Percentiles rank a stretch among this genome's conserved stretches.
Evolutionary conservation across 768 basidiomycete species (phyloP).

Genomic region (Mycena metata): DNA sequence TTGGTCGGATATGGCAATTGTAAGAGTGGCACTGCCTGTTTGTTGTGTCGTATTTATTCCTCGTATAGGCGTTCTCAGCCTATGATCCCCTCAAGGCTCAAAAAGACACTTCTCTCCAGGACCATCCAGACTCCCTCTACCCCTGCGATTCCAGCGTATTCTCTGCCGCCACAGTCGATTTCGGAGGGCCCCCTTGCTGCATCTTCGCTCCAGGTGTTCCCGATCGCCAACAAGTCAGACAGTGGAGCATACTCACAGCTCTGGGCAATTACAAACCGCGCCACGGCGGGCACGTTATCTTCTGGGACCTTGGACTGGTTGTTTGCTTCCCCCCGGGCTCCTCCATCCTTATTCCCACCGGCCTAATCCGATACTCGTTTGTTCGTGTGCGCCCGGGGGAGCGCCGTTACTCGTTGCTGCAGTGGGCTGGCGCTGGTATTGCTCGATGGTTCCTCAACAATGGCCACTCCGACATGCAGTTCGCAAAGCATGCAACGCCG

Average conservation of each 20-base stretch:
- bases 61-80: too few relatives aligned
- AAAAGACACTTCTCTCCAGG: background rate
- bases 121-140: background rate
- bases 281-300: conserved; percentile 3
- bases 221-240: background rate
- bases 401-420: background rate
- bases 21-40: background rate
- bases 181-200: background rate
- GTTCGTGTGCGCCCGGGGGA: background rate
- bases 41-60: background rate
- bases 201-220: background rate
- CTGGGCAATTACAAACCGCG: background rate
- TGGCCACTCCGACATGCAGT: background rate
- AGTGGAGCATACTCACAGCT: background rate
- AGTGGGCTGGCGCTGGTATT: background rate
- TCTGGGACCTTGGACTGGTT: conserved; percentile 8
- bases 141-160: background rate
- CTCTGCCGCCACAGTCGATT: conserved; percentile 3
- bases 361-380: conserved; percentile 1
- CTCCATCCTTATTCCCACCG: background rate
- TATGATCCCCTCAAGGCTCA: background rate
- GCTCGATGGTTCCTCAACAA: background rate
- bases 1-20: background rate
- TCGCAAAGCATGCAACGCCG: background rate
- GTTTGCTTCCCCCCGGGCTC: background rate